Evolutionary conservation across 2,329 filamentous ascomycete genomes (phyloP).

Genomic region (Talaromyces sp.): DNA sequence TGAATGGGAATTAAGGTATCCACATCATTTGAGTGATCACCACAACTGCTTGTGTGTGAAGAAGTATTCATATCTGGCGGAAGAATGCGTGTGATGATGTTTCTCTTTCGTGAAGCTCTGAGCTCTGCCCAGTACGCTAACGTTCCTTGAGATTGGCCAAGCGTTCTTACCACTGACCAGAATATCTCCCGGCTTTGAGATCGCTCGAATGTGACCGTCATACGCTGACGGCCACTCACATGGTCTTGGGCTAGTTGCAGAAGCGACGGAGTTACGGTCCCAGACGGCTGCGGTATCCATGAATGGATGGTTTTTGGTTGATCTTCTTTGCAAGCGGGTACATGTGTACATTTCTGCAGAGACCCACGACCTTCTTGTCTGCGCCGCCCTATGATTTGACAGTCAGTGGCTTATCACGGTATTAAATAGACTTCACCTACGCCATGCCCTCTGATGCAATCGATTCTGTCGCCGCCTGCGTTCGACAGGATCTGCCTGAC

Average conservation of each 20-base stretch:
- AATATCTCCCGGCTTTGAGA: slow-evolving; percentile 2
- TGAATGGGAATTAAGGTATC: not conserved
- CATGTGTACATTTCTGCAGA: not conserved
- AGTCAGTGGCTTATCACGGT: not conserved
- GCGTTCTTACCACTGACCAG: not conserved
- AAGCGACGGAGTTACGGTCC: not conserved
- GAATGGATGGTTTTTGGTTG: not conserved
- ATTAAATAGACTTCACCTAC: slow-evolving; percentile 8
- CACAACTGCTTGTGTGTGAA: not conserved
- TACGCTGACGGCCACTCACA: slow-evolving; percentile 7
- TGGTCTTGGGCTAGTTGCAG: not conserved
- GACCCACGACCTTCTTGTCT: not conserved
- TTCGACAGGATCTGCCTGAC: slow-evolving; percentile 12
- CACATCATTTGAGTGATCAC: not conserved
- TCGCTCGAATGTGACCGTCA: slow-evolving; percentile 3
- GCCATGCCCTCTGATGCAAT: slow-evolving; percentile 16
- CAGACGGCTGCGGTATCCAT: not conserved
- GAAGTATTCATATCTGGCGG: not conserved
- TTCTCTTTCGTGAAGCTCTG: not conserved
- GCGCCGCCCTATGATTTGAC: not conserved
- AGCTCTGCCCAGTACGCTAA: slow-evolving; percentile 5
- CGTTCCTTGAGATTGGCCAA: not conserved
- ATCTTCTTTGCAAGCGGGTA: not conserved
- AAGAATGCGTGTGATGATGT: not conserved
- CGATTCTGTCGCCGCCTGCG: slow-evolving; percentile 17